phyloP scores from a whole-genome alignment of 2,329 filamentous ascomycete species.

The Pseudopyricularia javanii region DNA sequence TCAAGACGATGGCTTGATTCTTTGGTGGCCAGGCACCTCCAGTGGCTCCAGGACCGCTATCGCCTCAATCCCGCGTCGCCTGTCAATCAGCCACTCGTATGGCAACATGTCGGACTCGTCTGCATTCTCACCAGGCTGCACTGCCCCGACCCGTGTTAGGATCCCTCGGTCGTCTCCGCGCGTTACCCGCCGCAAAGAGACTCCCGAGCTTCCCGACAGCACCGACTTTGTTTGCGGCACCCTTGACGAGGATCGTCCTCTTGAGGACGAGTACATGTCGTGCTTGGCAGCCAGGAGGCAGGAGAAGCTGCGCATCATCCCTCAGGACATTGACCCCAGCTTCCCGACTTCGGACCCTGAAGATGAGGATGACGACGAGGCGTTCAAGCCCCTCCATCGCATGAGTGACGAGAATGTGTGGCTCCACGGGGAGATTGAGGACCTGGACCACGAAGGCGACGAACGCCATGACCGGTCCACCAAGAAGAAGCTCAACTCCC shows the following conservation, averaged over 20 bases:
- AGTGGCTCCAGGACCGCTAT: slow-evolving; percentile 8
- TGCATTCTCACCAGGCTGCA: slow-evolving; percentile 30
- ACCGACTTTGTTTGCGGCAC: slow-evolving; percentile 99
- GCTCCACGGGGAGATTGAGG: slow-evolving; percentile 62
- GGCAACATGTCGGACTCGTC: slow-evolving; percentile 49
- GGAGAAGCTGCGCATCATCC: slow-evolving; percentile 68
- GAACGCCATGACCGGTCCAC: slow-evolving; percentile 22
- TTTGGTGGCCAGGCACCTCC: slow-evolving; percentile 34
- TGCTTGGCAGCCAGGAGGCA: slow-evolving; percentile 71
- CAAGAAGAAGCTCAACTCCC: slow-evolving; percentile 43
- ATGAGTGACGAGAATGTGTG: slow-evolving; percentile 59
- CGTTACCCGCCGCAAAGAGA: slow-evolving; percentile 51
- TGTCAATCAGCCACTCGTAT: slow-evolving; percentile 11
- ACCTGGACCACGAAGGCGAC: slow-evolving; percentile 46
- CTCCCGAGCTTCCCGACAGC: slow-evolving; percentile 84
- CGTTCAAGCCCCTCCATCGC: slow-evolving; percentile 40
- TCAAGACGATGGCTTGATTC: slow-evolving; percentile 48
- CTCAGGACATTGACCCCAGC: slow-evolving; percentile 96
- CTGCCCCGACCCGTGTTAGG: slow-evolving; percentile 18
- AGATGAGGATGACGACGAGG: slow-evolving; percentile 66
- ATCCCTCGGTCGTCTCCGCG: slow-evolving; percentile 18
- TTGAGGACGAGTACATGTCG: slow-evolving; percentile 89
- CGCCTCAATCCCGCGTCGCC: not conserved
- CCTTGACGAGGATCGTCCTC: slow-evolving; percentile 81
- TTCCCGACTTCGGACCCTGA: slow-evolving; percentile 93